Evolutionary conservation across 2,329 filamentous ascomycete genomes (phyloP).

Genomic region (Daldinia sp.): DNA sequence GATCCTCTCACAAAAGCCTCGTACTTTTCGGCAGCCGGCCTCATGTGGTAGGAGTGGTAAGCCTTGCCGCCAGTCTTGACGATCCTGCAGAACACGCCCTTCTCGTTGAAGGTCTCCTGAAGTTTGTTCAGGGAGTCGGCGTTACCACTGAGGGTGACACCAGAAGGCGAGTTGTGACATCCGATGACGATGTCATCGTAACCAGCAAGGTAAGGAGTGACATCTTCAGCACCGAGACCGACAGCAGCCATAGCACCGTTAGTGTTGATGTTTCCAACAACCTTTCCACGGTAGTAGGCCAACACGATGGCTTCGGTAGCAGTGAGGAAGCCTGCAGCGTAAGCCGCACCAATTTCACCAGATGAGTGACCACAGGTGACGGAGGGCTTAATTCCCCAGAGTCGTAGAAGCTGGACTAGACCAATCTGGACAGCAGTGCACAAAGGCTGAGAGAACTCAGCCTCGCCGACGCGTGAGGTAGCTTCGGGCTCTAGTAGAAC

Average conservation of each 20-base stretch:
- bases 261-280: constrained; percentile 1
- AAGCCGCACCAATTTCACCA: constrained; percentile 56
- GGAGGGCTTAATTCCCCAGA: constrained; percentile 47
- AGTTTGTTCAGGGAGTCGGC: constrained; percentile 53
- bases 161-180: constrained; percentile 53
- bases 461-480: constrained; percentile 27
- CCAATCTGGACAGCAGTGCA: constrained; percentile 56
- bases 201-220: constrained; percentile 35
- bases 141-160: constrained; percentile 59
- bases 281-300: constrained; percentile 40
- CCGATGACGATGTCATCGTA: constrained; percentile 49
- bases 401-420: constrained; percentile 52
- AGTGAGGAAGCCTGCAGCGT: constrained; percentile 45
- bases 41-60: constrained; percentile 51
- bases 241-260: constrained; percentile 47
- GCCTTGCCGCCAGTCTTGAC: constrained; percentile 52
- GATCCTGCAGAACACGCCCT: constrained; percentile 57
- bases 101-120: constrained; percentile 50
- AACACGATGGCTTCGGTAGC: constrained; percentile 41
- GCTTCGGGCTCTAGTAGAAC: constrained; percentile 10
- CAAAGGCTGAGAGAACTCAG: constrained; percentile 46
- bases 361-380: constrained; percentile 51
- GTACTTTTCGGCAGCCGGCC: constrained; percentile 51
- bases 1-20: constrained; percentile 8
- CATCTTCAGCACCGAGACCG: constrained; percentile 41